A percentile compares a stretch with the other conserved stretches of the same genome.
phyloP scores from a whole-genome alignment of 768 basidiomycete genomes.

The Exidia glandulosa region DNA sequence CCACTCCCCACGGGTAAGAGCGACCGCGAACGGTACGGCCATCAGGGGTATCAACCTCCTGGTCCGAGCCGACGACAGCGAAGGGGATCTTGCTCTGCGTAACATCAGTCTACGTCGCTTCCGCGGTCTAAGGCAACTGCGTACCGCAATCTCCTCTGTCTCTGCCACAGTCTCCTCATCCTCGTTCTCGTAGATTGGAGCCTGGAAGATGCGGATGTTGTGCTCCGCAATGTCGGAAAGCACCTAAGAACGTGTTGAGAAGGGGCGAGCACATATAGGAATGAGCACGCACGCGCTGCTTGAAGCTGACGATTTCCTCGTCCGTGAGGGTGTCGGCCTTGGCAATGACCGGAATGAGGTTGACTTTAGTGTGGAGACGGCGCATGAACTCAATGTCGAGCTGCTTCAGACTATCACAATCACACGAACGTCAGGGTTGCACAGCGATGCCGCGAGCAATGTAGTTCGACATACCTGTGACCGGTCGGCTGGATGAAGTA shows the following conservation, averaged over 20 bases:
- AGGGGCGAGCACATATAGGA: conserved; percentile 1
- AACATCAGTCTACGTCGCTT: not conserved
- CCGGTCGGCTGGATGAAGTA: conserved; percentile 99
- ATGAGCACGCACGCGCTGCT: conserved; percentile 58
- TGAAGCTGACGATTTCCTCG: conserved; percentile 88
- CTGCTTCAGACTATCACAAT: conserved; percentile 79
- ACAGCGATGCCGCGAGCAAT: not conserved
- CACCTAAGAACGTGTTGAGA: conserved; percentile 64
- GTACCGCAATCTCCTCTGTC: conserved; percentile 80
- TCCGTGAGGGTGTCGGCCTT: conserved; percentile 98
- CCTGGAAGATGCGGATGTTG: conserved; percentile 96
- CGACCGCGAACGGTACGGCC: conserved; percentile 92
- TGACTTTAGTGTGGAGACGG: conserved; percentile 91
- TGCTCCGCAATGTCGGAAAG: conserved; percentile 89
- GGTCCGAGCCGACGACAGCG: conserved; percentile 92
- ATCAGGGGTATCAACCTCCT: conserved; percentile 68
- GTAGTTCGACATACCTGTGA: conserved; percentile 68
- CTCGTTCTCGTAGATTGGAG: conserved; percentile 94
- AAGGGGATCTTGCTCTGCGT: conserved; percentile 87
- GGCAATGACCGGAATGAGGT: conserved; percentile 96
- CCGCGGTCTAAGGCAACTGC: not conserved
- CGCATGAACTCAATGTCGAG: conserved; percentile 99
- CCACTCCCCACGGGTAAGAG: conserved; percentile 95
- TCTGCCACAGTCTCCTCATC: conserved; percentile 98
- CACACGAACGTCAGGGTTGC: not conserved